Evolutionary conservation across 2,329 filamentous ascomycete genomes (phyloP).

Genomic region (Aspergillus amoenus): DNA sequence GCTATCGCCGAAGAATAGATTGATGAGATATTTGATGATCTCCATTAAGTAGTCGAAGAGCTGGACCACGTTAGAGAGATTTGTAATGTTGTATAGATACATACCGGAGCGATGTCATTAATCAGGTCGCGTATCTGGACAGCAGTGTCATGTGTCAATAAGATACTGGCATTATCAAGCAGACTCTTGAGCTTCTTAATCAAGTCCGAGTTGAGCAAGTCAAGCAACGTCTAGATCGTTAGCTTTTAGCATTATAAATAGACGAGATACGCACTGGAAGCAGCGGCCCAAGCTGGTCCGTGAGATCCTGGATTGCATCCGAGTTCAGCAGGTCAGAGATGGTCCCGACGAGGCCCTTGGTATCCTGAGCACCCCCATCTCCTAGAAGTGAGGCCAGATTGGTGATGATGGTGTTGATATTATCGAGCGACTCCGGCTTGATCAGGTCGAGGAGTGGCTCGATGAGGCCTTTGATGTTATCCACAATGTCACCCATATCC

Average conservation of each 20-base stretch:
- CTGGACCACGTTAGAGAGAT: neutral
- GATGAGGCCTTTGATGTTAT: neutral
- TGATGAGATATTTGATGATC: neutral
- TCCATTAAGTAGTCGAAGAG: slow-evolving; percentile 2
- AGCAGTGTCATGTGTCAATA: neutral
- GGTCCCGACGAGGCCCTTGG: neutral
- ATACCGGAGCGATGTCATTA: neutral
- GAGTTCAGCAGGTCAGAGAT: neutral
- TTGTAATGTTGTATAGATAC: neutral
- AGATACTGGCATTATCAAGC: neutral
- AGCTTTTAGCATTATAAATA: neutral
- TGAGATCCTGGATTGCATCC: neutral
- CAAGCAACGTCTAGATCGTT: neutral
- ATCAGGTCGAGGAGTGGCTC: neutral
- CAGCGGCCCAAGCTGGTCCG: neutral
- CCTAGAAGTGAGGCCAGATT: neutral
- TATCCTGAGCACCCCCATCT: neutral
- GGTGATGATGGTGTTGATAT: neutral
- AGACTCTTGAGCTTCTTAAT: neutral
- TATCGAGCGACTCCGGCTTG: neutral
- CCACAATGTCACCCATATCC: neutral
- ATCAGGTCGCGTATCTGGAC: neutral
- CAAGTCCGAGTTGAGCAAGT: neutral
- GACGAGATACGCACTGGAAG: neutral
- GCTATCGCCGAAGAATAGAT: neutral